Base-by-base conservation (phyloP, 2,329 filamentous ascomycete species). In the Colletotrichum sp. region DNA sequence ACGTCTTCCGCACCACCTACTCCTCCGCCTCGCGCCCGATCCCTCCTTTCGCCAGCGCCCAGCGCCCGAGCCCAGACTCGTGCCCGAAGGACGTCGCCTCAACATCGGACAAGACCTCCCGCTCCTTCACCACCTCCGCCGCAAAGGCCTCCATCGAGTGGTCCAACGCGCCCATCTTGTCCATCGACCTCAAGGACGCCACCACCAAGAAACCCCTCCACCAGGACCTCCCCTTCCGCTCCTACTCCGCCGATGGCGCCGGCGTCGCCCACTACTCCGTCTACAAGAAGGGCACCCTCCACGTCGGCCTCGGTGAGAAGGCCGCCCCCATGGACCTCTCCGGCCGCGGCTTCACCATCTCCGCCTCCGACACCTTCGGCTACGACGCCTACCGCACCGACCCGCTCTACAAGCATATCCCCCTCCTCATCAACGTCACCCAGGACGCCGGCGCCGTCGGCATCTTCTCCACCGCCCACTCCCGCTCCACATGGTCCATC, bases 341-440 rank as follows among this genome's bases (percentile, higher is more conserved):
- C 0, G 92, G 92, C 36, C 88, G 93, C 1, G 87, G 90, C 30
- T 95, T 95, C 81, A 88, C 89, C 30, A 86, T 95, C 16, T 91
- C 92, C 0, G 93, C 92, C 3, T 94, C 92, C 0, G 93, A 95
- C 82, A 93, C 90, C 48, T 95, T 95, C 78, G 93, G 93, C 4
- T 95, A 95, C 80, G 93, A 95, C 78, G 90, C 92, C 6, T 91
- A 94, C 80, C 89, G 89, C 12, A 93, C 93, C 4, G 93, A 95
- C 81, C 93, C 93, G 1, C 86, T 95, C 70, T 95, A 95, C 85
- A 95, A 95, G 84, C 92, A 95, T 79, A 94, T 95, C 52, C 94
- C 94, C 0, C 87, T 95, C 0, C 86, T 95, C 32, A 93, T 95
- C 83, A 94, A 94, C 71, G 91, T 90, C 1, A 93, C 91, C 0